Conservation (phyloP, 2,329 filamentous ascomycete genomes). For the Colletotrichum theobromicola region DNA sequence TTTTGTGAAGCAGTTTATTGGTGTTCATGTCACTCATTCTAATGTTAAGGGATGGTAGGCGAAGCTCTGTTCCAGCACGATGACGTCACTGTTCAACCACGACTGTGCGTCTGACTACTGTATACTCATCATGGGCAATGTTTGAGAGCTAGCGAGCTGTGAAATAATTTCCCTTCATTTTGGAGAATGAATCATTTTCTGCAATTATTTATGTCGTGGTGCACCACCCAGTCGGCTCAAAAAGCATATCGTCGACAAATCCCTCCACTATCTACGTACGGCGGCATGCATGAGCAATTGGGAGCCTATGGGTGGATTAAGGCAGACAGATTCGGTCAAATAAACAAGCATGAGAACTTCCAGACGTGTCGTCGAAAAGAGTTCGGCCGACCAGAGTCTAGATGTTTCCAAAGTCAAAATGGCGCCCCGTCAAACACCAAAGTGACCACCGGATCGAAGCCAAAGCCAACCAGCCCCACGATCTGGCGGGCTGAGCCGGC, state of each 20-base stretch:
- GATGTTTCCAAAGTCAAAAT: not conserved
- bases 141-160: not conserved
- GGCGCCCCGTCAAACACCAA: not conserved
- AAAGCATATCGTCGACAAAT: not conserved
- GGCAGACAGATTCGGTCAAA: not conserved
- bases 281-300: not conserved
- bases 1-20: too few species aligned
- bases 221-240: not conserved
- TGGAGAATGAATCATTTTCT: not conserved
- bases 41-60: too few species aligned
- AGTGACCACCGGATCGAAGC: not conserved
- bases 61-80: not conserved
- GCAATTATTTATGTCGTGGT: fast-evolving
- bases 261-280: too few species aligned
- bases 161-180: not conserved
- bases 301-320: not conserved
- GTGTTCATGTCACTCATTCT: not conserved
- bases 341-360: not conserved
- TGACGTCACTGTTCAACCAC: not conserved
- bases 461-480: not conserved
- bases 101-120: not conserved
- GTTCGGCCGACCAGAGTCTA: not conserved
- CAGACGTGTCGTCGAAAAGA: not conserved
- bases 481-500: conserved; percentile 12
- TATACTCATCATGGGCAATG: not conserved